Evolutionary conservation across 768 basidiomycete species (phyloP), one percentile per base, ranked within the genome.

Genomic region (Thelephora aurantiotincta): DNA sequence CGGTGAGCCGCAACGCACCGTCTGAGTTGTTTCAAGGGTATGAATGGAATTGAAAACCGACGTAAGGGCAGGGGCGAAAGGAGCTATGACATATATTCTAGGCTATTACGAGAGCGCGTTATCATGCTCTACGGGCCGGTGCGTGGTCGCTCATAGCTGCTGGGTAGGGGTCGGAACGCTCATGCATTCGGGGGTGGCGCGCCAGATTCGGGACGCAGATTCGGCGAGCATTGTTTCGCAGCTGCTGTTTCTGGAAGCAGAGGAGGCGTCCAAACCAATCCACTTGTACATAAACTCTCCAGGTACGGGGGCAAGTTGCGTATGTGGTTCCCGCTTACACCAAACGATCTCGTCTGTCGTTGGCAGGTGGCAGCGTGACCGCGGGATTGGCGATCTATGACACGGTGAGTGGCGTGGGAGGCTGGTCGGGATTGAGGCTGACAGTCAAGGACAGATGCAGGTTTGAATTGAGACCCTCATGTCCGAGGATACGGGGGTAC

Each of bases 201-300:
- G 11, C 13, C 22, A 96, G 92, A 90, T 97, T 60, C 77, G 78
- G 53, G 93, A 96, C 64, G 73, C 76, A n/a, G 82, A 89, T 56
- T 85, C 93, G 1, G 84, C 91, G 3, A 69, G 96, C 49, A 73
- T 81, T 33, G 90, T 96, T 6, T 89, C 93, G 1, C 93, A 97
- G 58, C 70, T 98, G 6, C 78, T 98, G 36, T 97, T 94, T 63
- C 72, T 97, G 50, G 94, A 98, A 69, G 93, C 94, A 1, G 93
- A 94, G 63, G 92, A 97, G 54, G 79, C 91, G 0, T 78, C 81
- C 7, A 89, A 90, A 60, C 94, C 94, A 2, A 96, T 98, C 48
- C 92, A 94, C 57, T 66, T 98, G 11, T 98, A 98, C 64, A 94
- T 98, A 55, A 97, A 97, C 65, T 92, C 88, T 6, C 94, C 94